Base-by-base conservation (phyloP, 139 green algal genomes). In the Desmodesmus armatus region DNA sequence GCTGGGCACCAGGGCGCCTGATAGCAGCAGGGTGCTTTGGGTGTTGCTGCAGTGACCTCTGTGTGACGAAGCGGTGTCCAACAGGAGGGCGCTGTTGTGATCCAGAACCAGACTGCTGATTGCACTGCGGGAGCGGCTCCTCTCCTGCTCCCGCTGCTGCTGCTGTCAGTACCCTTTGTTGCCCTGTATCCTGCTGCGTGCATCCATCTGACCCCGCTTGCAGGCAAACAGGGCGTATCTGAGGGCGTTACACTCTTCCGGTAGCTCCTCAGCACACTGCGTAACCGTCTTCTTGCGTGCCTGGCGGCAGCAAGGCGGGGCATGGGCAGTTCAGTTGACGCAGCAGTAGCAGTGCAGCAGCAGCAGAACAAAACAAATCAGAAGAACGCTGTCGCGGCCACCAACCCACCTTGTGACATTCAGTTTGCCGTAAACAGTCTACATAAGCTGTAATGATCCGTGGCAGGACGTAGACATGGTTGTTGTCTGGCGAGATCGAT, bases 151-250 rank as follows among this genome's bases (percentile, higher is more conserved):
- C n/a, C 25, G 40, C 23, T 78, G 70, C 70, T 60, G 41, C 70
- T 78, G 70, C 62, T 71, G 62, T 86, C 70, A 95, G 72, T 95
- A 94, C 0, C 89, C 91, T 35, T 96, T 96, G 85, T 98, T 96
- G 33, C 95, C 95, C 41, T 91, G 89, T 37, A 98, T 95, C 25
- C 95, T 86, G 1, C 85, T 92, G 7, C 95, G 81, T 5, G 94
- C 90, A 69, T 98, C 95, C 23, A 96, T 29, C 77, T 96, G 93
- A 0, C 94, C 93, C 15, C 89, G 71, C 69, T 92, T 94, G 74
- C 95, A 98, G 13, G 91, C 78, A 62, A 93, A 94, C 19, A 95
- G 90, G 1, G 92, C 79, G 69, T 91, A 91, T 31, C 94, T 86
- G 40, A 94, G 89, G 11, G 85, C 60, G 35, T 93, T 83, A 63